These are phyloP conservation scores for Chlamydomonas urium DNA, from an alignment of 139 green algal species.

Conservation along the genomic window DNA sequence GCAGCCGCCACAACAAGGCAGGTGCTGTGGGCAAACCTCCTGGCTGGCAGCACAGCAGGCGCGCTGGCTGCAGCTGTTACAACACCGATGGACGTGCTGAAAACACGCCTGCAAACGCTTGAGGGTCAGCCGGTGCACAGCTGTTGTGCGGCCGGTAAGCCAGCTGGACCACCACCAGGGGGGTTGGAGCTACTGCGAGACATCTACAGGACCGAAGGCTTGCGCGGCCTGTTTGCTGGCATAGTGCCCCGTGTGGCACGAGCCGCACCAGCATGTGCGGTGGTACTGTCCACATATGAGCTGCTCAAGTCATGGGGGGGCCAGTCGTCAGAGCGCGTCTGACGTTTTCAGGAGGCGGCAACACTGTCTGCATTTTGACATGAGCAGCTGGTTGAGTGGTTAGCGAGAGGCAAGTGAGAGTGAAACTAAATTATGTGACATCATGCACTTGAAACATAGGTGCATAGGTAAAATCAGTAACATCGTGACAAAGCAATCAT, in stretches of 20 bases:
- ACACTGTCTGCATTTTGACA: too few relatives aligned
- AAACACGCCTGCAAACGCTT: conserved; percentile 79
- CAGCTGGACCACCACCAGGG: neutral
- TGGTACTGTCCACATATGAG: conserved; percentile 87
- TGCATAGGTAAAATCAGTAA: too few relatives aligned
- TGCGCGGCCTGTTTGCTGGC: conserved; percentile 71
- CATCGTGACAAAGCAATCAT: too few relatives aligned
- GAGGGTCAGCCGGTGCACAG: neutral
- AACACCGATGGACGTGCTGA: conserved; percentile 95
- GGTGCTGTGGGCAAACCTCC: conserved; percentile 59
- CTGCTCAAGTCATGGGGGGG: too few relatives aligned
- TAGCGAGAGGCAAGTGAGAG: too few relatives aligned
- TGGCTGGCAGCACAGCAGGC: conserved; percentile 55
- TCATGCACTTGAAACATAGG: too few relatives aligned
- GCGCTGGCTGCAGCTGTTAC: conserved; percentile 75
- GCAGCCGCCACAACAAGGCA: conserved; percentile 12
- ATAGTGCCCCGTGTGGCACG: conserved; percentile 62
- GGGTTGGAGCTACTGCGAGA: conserved; percentile 36
- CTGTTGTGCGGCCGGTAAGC: neutral
- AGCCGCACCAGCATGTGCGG: conserved; percentile 81
- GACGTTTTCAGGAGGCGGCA: too few relatives aligned
- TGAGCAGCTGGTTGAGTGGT: too few relatives aligned
- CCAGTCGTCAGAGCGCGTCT: too few relatives aligned
- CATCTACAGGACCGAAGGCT: conserved; percentile 53
- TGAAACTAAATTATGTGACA: too few relatives aligned